Percentiles rank a stretch among this genome's conserved stretches.
Conservation (phyloP, 1,284 basidiomycete species). For the Papiliotrema terrestris region DNA sequence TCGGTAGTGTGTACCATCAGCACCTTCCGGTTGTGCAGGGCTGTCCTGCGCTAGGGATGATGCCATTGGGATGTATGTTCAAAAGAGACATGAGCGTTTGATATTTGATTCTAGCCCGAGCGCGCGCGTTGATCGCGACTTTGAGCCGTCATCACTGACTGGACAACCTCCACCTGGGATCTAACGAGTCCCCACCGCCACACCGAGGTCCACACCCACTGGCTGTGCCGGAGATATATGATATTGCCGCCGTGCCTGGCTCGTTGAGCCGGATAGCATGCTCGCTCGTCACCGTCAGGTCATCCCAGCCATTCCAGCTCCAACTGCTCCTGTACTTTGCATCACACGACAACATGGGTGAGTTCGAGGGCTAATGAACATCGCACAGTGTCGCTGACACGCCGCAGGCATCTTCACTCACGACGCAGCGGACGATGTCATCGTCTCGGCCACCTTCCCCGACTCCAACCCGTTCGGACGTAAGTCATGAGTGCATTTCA, state of each 20-base stretch:
- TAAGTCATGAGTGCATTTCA: slow-evolving; percentile 51
- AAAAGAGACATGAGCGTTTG: too few species aligned
- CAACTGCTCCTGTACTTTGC: not conserved
- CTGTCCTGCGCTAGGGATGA: too few species aligned
- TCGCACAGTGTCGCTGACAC: too few species aligned
- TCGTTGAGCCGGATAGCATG: not conserved
- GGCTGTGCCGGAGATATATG: not conserved
- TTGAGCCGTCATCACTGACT: too few species aligned
- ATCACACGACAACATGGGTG: slow-evolving; percentile 14
- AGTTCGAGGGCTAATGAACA: too few species aligned
- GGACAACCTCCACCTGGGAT: not conserved
- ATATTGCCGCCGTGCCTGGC: not conserved
- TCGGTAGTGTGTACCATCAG: not conserved
- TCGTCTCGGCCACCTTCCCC: slow-evolving; percentile 65
- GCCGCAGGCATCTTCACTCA: slow-evolving; percentile 30
- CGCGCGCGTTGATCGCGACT: not conserved
- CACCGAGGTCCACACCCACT: not conserved
- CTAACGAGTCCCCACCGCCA: not conserved
- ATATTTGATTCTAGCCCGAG: too few species aligned
- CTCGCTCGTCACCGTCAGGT: not conserved
- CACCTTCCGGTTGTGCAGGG: too few species aligned
- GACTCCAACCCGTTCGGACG: slow-evolving; percentile 76
- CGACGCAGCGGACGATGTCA: slow-evolving; percentile 51
- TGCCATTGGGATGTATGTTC: too few species aligned
- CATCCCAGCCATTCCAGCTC: not conserved